These are phyloP conservation scores for Huntiella abstrusa DNA, from an alignment of 2,329 filamentous ascomycete species.

Conservation along the genomic window DNA sequence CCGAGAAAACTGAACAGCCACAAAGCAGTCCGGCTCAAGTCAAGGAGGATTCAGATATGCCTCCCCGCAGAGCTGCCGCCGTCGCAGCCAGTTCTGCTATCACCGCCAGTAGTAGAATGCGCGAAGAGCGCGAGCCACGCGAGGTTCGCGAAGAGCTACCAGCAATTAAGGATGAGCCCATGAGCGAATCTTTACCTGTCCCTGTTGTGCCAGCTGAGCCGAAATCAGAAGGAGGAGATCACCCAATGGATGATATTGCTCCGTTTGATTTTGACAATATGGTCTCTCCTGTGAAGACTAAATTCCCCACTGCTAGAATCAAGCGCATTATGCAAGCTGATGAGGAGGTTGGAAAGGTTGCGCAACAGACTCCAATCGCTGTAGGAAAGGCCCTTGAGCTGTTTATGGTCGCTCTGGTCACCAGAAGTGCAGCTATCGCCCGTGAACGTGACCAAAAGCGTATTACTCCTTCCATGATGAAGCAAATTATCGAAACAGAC, in stretches of 20 bases:
- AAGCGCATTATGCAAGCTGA: slow-evolving; percentile 99
- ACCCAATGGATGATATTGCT: slow-evolving; percentile 6
- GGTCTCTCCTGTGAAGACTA: slow-evolving; percentile 67
- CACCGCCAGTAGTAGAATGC: not conserved
- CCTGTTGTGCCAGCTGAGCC: slow-evolving; percentile 12
- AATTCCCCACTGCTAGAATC: slow-evolving; percentile 92
- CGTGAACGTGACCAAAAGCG: slow-evolving; percentile 69
- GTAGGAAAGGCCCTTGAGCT: slow-evolving; percentile 91
- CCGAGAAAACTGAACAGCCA: not conserved
- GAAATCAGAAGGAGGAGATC: not conserved
- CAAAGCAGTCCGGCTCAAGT: not conserved
- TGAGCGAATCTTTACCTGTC: slow-evolving; percentile 12
- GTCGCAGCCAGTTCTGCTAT: slow-evolving; percentile 13
- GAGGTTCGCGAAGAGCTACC: slow-evolving; percentile 8
- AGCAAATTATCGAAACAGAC: slow-evolving; percentile 71
- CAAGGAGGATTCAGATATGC: slow-evolving; percentile 16
- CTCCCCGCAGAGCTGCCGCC: slow-evolving; percentile 17
- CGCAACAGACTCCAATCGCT: slow-evolving; percentile 89
- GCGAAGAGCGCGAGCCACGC: not conserved
- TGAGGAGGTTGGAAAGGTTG: slow-evolving; percentile 95
- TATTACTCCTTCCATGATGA: slow-evolving; percentile 78
- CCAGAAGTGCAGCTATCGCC: slow-evolving; percentile 71
- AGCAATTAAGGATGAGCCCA: slow-evolving; percentile 24
- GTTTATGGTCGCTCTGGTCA: slow-evolving; percentile 91
- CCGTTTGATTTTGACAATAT: slow-evolving; percentile 22